Base-by-base conservation (phyloP, 805 yeast genomes). In the Starmerella stellata region DNA sequence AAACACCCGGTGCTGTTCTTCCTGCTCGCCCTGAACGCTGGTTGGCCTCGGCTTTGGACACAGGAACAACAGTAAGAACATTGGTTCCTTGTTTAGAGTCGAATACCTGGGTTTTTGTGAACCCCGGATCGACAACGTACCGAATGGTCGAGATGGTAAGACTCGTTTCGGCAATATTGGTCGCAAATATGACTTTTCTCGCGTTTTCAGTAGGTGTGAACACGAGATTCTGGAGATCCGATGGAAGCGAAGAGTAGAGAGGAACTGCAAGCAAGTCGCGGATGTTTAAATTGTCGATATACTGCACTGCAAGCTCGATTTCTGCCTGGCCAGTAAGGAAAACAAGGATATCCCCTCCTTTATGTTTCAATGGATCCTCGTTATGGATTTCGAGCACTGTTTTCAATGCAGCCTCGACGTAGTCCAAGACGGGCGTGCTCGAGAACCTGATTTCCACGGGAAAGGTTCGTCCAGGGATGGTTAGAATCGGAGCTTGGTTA, bases 1-100 rank as follows among this genome's bases (percentile, higher is more conserved):
- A 90, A 54, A 81, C 80, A 15, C 98, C 98, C 0, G 96, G 95
- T 1, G 93, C 85, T 5, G 93, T 83, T 63, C 98, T 75, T 31
- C 98, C 98, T 4, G 96, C 98, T 63, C 98, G 73, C 54, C 98
- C 98, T 1, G 95, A 85, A 52, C 98, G 66, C 60, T 90, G 98
- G 51, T 82, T 85, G 0, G 95, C 95, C 32, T 93, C 83, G 0
- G 98, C 98, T 52, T 75, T 75, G 0, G 96, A 85, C 45, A 93
- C 82, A 0, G 95, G 92, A 14, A 76, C 72, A 4, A 90, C 83
- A 35, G 77, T 72, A 43, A 90, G 65, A 25, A 85, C 75, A 43
- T 83, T 93, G 74, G 87, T 85, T 14, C 95, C 85, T 5, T 82
- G 74, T 18, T 77, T 60, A 1, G 95, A 82, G 51, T 85, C 83